Percentiles rank a stretch among this genome's conserved stretches.
Evolutionary conservation across 768 basidiomycete genomes (phyloP).

Genomic region (Tylopilus plumbeoviolaceoides): DNA sequence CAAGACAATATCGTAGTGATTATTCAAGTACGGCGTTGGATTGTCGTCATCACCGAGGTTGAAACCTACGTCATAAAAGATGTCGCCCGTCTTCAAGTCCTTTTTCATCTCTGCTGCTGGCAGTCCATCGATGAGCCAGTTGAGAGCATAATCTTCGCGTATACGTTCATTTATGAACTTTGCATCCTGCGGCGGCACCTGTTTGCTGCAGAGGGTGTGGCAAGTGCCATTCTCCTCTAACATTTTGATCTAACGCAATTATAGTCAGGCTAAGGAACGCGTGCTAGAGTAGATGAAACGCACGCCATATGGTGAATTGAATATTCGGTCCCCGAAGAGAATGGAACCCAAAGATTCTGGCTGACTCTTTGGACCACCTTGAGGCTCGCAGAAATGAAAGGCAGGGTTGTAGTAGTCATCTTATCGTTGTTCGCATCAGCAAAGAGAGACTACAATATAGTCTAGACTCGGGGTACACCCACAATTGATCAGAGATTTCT

Average conservation of each 20-base stretch:
- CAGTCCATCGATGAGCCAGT: slow-evolving; percentile 93
- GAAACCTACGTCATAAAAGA: slow-evolving; percentile 93
- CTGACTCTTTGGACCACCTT: slow-evolving; percentile 64
- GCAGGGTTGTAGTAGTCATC: slow-evolving; percentile 91
- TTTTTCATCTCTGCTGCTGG: slow-evolving; percentile 92
- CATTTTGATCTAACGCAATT: slow-evolving; percentile 68
- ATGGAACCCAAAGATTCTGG: slow-evolving; percentile 90
- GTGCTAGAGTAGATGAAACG: slow-evolving; percentile 23
- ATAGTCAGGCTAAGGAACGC: slow-evolving; percentile 6
- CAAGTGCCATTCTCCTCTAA: slow-evolving; percentile 72
- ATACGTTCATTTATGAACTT: slow-evolving; percentile 91
- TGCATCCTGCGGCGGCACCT: slow-evolving; percentile 66
- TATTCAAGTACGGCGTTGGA: slow-evolving; percentile 72
- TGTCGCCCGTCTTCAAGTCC: slow-evolving; percentile 72
- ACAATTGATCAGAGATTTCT: slow-evolving; percentile 95
- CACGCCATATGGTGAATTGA: slow-evolving; percentile 85
- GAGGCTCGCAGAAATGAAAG: slow-evolving; percentile 84
- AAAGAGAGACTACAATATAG: neutral
- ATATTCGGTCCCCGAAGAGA: slow-evolving; percentile 94
- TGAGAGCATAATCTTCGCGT: slow-evolving; percentile 86
- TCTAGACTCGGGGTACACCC: slow-evolving; percentile 1
- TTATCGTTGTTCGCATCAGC: slow-evolving; percentile 35
- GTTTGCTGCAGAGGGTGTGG: slow-evolving; percentile 60
- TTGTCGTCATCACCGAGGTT: slow-evolving; percentile 78
- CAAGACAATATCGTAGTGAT: slow-evolving; percentile 87